Evolutionary conservation across 2,329 filamentous ascomycete species (phyloP), one percentile per base, ranked within the genome.

Genomic region (Fusarium tupiense): DNA sequence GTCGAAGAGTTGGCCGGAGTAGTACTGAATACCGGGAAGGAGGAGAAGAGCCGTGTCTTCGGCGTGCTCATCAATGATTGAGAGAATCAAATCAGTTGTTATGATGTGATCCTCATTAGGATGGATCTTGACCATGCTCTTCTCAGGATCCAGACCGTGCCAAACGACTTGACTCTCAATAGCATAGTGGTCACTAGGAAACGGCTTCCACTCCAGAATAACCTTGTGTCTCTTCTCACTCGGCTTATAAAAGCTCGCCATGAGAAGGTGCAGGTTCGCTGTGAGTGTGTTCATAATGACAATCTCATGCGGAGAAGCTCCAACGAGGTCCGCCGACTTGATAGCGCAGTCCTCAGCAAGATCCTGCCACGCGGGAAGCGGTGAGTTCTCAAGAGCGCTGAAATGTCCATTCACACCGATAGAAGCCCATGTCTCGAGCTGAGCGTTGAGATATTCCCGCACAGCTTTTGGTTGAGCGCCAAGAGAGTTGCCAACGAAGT

Each of bases 271-370:
- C 68, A 97, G 81, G 81, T 97, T 97, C 29, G 88, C 90, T 5
- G 94, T 97, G 78, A 98, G 83, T 1, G 93, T 95, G 80, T 95
- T 94, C 95, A 98, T 98, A 57, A 95, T 89, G 60, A 94, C 94
- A 22, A 97, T 91, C 83, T 98, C 94, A 61, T 87, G 87, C 3
- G 91, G 84, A 6, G 88, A 84, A 0, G 94, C 93, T 24, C 95
- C 95, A 17, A 98, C 91, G 24, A 98, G 85, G 37, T 89, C 90
- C 5, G 92, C 90, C 79, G 92, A 93, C 77, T 92, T 88, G 58
- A 86, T 86, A 35, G 93, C 90, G 38, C 93, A 92, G 64, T 91
- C 90, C 71, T 93, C 93, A 44, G 95, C 93, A 67, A 96, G 89
- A 80, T 96, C 89, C 73, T 97, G 88, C 90, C 94, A 98, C 33